Evolutionary conservation across 2,329 filamentous ascomycete genomes (phyloP).

Genomic region (Trichoderma sp.): DNA sequence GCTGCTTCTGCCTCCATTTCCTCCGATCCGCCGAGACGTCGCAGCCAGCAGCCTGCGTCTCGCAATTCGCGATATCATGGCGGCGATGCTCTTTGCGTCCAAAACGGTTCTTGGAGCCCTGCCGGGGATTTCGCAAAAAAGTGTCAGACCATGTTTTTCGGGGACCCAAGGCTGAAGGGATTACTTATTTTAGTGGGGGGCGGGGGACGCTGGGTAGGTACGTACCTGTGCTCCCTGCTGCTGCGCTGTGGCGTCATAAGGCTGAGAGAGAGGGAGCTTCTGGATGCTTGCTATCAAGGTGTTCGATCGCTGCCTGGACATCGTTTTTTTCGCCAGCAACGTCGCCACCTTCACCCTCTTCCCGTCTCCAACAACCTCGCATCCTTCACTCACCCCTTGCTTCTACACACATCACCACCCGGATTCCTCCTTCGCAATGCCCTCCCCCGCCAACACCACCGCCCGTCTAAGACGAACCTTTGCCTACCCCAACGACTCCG

Average conservation of each 20-base stretch:
- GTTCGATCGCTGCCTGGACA: neutral
- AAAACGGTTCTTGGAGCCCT: neutral
- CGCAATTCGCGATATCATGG: slow-evolving; percentile 24
- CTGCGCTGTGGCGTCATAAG: slow-evolving; percentile 18
- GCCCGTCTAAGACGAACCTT: slow-evolving; percentile 74
- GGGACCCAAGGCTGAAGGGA: slow-evolving; percentile 16
- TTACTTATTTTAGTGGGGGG: slow-evolving; percentile 12
- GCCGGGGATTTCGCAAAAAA: neutral
- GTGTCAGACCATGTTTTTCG: slow-evolving; percentile 16
- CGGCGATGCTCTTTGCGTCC: neutral
- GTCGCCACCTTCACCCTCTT: neutral
- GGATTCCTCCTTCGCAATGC: slow-evolving; percentile 23
- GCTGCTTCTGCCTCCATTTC: slow-evolving; percentile 21
- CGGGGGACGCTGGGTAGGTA: neutral
- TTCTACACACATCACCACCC: neutral
- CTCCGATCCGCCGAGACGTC: slow-evolving; percentile 24
- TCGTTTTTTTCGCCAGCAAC: neutral
- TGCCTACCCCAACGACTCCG: slow-evolving; percentile 63
- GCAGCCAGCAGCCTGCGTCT: slow-evolving; percentile 26
- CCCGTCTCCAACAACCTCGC: neutral
- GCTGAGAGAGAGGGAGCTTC: slow-evolving; percentile 1
- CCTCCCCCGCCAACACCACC: slow-evolving; percentile 28
- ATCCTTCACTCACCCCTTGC: neutral
- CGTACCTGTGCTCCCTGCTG: neutral
- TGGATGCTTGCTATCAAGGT: neutral